A percentile compares a stretch with the other conserved stretches of the same genome.
Conservation (phyloP, 352 stramenopile species). For the Thraustotheca clavata region DNA sequence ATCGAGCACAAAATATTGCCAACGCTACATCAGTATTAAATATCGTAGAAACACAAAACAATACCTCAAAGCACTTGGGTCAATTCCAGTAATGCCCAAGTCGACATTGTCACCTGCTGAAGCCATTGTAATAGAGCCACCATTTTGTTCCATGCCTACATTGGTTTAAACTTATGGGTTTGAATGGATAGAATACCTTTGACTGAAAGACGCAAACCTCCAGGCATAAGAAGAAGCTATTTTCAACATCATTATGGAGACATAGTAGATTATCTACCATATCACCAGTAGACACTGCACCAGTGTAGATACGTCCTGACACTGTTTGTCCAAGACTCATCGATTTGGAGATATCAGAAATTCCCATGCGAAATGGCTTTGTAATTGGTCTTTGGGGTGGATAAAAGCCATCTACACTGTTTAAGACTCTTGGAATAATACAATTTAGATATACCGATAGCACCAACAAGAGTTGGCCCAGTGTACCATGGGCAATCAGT, state of each 20-base stretch:
- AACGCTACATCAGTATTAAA: slow-evolving; percentile 30
- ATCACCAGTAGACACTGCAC: slow-evolving; percentile 51
- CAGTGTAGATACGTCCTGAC: slow-evolving; percentile 79
- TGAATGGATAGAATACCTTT: slow-evolving; percentile 9
- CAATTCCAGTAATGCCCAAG: slow-evolving; percentile 66
- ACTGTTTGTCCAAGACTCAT: slow-evolving; percentile 74
- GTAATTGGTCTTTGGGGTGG: slow-evolving; percentile 66
- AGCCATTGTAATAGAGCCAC: slow-evolving; percentile 44
- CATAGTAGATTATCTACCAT: slow-evolving; percentile 34
- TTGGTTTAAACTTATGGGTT: background rate
- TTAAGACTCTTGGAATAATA: background rate
- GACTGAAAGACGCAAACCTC: slow-evolving; percentile 40
- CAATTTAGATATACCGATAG: slow-evolving; percentile 40
- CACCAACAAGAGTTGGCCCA: slow-evolving; percentile 67
- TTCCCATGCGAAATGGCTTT: slow-evolving; percentile 79
- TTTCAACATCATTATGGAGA: background rate
- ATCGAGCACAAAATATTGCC: slow-evolving; percentile 82
- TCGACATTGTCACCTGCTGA: slow-evolving; percentile 71
- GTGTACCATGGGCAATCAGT: slow-evolving; percentile 63
- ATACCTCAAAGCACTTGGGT: slow-evolving; percentile 54
- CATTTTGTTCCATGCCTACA: slow-evolving; percentile 75
- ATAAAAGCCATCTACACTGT: slow-evolving; percentile 46
- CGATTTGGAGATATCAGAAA: slow-evolving; percentile 81
- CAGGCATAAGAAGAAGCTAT: slow-evolving; percentile 57
- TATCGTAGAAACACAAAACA: background rate